phyloP scores from a whole-genome alignment of 495 filamentous ascomycete genomes.

The Aspergillus egyptiacus region DNA sequence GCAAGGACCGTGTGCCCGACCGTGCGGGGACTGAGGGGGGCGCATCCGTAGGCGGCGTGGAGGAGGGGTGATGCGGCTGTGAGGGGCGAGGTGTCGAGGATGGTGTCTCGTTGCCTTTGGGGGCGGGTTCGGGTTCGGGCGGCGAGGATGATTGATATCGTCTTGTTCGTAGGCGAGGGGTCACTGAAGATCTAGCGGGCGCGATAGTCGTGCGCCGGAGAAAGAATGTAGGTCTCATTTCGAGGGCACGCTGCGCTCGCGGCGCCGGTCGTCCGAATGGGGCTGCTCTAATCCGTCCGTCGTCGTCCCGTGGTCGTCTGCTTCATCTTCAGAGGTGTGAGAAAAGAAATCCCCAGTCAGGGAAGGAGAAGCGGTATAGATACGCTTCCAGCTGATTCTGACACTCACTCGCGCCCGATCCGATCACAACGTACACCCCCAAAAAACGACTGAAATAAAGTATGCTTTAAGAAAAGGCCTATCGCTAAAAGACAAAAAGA shows the following conservation, averaged over 20 bases:
- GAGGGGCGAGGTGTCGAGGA: neutral
- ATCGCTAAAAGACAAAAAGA: too few relatives aligned
- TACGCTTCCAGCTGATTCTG: too few relatives aligned
- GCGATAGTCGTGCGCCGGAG: conserved; percentile 16
- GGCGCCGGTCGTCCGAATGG: neutral
- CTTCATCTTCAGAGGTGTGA: too few relatives aligned
- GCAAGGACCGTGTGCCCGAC: conserved; percentile 50
- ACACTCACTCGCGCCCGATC: too few relatives aligned
- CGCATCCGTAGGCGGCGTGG: conserved; percentile 1
- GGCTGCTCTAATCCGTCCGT: neutral
- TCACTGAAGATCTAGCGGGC: conserved; percentile 17
- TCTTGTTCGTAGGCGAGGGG: conserved; percentile 23
- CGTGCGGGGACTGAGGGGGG: conserved; percentile 36
- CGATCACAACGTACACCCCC: too few relatives aligned
- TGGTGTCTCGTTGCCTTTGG: neutral
- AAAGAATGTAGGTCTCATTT: conserved; percentile 18
- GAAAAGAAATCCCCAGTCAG: too few relatives aligned
- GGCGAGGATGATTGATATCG: conserved; percentile 23
- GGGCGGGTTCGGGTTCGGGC: conserved; percentile 4
- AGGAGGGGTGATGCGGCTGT: neutral
- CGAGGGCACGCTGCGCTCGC: neutral
- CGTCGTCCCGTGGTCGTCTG: neutral
- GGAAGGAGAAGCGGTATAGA: too few relatives aligned
- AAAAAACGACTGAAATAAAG: too few relatives aligned
- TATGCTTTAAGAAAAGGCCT: too few relatives aligned